Percentiles rank a stretch among this genome's conserved stretches.
phyloP scores from a whole-genome alignment of 768 basidiomycete genomes.

The Mycena alexandri region DNA sequence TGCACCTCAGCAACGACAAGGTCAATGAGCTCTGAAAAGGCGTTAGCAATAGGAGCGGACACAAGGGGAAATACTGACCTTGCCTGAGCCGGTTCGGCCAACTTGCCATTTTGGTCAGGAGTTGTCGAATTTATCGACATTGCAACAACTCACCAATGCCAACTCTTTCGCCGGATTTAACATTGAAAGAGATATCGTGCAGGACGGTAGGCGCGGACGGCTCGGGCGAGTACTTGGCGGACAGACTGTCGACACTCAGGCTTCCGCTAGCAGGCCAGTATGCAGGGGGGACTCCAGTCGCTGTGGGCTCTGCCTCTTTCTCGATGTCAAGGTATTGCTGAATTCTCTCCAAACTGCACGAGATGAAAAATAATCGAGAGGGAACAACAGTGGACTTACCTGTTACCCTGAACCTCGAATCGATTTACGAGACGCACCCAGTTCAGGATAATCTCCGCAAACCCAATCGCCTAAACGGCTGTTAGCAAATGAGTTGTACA shows the following conservation, averaged over 20 bases:
- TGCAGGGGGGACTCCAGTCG: constrained; percentile 56
- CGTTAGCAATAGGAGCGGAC: neutral
- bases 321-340: constrained; percentile 55
- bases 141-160: constrained; percentile 48
- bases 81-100: neutral
- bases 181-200: constrained; percentile 48
- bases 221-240: constrained; percentile 51
- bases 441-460: constrained; percentile 58
- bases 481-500: neutral
- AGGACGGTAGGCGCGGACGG: constrained; percentile 4
- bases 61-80: neutral
- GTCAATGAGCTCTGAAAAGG: neutral
- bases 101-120: constrained; percentile 1
- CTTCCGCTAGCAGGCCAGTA: constrained; percentile 63
- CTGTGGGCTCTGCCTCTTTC: constrained; percentile 50
- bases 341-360: constrained; percentile 40
- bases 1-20: constrained; percentile 56
- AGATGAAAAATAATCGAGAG: constrained; percentile 46
- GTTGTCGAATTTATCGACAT: neutral
- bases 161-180: constrained; percentile 60
- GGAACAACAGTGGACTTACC: constrained; percentile 1
- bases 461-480: constrained; percentile 47
- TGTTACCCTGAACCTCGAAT: constrained; percentile 45
- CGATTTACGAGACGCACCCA: constrained; percentile 41
- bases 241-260: constrained; percentile 56